Evolutionary conservation across 2,329 filamentous ascomycete species (phyloP).

Genomic region (Diaporthe destruens): DNA sequence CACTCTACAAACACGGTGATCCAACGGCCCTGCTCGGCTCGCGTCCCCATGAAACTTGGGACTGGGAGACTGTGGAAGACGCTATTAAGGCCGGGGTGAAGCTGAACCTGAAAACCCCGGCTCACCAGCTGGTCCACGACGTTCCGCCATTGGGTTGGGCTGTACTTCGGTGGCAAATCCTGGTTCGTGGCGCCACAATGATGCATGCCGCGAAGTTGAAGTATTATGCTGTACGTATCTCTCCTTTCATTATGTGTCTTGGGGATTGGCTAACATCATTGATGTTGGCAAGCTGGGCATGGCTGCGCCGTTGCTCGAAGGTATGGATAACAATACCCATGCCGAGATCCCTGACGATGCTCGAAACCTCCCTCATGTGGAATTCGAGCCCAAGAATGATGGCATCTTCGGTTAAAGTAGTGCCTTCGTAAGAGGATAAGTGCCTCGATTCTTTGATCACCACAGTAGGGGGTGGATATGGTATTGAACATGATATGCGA

Average conservation of each 20-base stretch:
- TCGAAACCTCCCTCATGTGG: no score
- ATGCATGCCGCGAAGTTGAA: conserved; percentile 3
- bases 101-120: background rate
- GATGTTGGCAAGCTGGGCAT: background rate
- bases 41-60: background rate
- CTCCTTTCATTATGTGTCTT: no score
- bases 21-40: conserved; percentile 1
- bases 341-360: no score
- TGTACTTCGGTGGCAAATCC: conserved; percentile 1
- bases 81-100: background rate
- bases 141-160: background rate
- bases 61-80: background rate
- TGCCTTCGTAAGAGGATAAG: no score
- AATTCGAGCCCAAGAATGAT: no score
- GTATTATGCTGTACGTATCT: background rate
- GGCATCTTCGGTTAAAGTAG: no score
- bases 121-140: background rate
- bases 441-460: no score
- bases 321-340: background rate
- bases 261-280: no score
- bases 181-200: background rate
- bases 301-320: background rate
- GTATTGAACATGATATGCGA: no score
- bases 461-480: no score
- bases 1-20: background rate